Percentiles rank a stretch among this genome's conserved stretches.
Conservation (phyloP, 1,284 basidiomycete genomes). For the Apiotrichum laibachii region DNA sequence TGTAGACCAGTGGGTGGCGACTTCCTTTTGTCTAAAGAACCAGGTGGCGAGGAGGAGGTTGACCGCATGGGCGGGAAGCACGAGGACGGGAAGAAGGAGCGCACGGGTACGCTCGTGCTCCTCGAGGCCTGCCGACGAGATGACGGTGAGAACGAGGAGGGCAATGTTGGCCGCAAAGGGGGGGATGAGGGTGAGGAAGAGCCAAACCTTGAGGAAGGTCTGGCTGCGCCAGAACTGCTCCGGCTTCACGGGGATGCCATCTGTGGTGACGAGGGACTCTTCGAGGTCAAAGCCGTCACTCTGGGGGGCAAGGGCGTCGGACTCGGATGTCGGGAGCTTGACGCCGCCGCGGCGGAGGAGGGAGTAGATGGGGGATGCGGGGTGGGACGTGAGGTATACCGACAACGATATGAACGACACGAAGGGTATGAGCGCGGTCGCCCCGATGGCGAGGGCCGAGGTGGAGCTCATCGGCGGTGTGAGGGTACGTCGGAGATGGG, state of each 20-base stretch:
- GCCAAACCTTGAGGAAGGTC: slow-evolving; percentile 29
- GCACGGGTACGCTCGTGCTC: slow-evolving; percentile 20
- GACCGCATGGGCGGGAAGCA: slow-evolving; percentile 63
- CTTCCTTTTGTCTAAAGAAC: slow-evolving; percentile 59
- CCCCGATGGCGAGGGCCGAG: slow-evolving; percentile 21
- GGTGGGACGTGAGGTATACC: slow-evolving; percentile 39
- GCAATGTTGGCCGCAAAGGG: slow-evolving; percentile 33
- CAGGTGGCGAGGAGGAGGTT: slow-evolving; percentile 57
- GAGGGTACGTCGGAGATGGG: too few species aligned
- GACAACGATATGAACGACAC: slow-evolving; percentile 37
- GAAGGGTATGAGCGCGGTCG: slow-evolving; percentile 38
- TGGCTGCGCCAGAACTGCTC: slow-evolving; percentile 61
- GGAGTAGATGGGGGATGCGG: slow-evolving; percentile 29
- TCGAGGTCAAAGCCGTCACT: slow-evolving; percentile 75
- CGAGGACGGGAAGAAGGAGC: slow-evolving; percentile 51
- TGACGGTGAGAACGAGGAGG: slow-evolving; percentile 37
- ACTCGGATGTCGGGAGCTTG: slow-evolving; percentile 30
- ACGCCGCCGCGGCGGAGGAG: slow-evolving; percentile 23
- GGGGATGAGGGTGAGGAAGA: slow-evolving; percentile 37
- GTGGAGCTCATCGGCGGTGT: slow-evolving; percentile 3
- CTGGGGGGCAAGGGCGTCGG: slow-evolving; percentile 33
- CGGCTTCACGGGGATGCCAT: slow-evolving; percentile 72
- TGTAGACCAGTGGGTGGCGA: slow-evolving; percentile 59
- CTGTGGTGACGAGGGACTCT: slow-evolving; percentile 64
- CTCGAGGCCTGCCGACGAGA: slow-evolving; percentile 33